Evolutionary conservation across 768 basidiomycete genomes (phyloP), one percentile per base, ranked within the genome.

Genomic region (Pleurotus pulmonarius): DNA sequence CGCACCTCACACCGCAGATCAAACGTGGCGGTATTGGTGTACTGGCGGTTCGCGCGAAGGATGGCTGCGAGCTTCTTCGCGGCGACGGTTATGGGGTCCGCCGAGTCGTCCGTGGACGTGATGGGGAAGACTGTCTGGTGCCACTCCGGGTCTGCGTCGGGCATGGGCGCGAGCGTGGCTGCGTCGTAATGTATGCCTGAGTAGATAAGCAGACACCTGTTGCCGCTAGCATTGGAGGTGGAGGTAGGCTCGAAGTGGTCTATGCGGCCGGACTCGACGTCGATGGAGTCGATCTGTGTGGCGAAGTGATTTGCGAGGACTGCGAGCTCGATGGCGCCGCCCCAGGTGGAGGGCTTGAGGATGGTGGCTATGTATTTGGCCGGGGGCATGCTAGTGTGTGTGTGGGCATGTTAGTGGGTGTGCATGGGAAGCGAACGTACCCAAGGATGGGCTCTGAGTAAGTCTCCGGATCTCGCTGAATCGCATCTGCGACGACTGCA

Each of bases 161-260:
- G 74, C 69, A 83, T 77, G 0, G 93, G 97, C 13, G 95, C 85
- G 40, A 95, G 73, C 0, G 90, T 87, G 4, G 88, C 83, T 7
- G 92, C 92, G 69, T 99, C 96, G 70, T 99, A 99, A 69, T 98
- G 95, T 46, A 98, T 97, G 2, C 96, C 96, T 0, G 91, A 93
- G 73, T 98, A 98, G 3, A 98, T 77, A n/a, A 98, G 66, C 12
- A 97, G 69, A 56, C 85, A 87, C 16, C 87, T 78, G 68, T 67
- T 79, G 22, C 67, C 70, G 24, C 58, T 59, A 39, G 20, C 38
- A 12, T 16, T 13, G 12, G 37, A 25, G 13, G 45, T 38, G 15
- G 38, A 25, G 6, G 15, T 39, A 3, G 57, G 55, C 15, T 49
- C 38, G 25, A 61, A 61, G 5, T 38, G 60, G 45, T 98, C 94